phyloP scores from a whole-genome alignment of 257 asterid species.

The Catharanthus roseus region DNA sequence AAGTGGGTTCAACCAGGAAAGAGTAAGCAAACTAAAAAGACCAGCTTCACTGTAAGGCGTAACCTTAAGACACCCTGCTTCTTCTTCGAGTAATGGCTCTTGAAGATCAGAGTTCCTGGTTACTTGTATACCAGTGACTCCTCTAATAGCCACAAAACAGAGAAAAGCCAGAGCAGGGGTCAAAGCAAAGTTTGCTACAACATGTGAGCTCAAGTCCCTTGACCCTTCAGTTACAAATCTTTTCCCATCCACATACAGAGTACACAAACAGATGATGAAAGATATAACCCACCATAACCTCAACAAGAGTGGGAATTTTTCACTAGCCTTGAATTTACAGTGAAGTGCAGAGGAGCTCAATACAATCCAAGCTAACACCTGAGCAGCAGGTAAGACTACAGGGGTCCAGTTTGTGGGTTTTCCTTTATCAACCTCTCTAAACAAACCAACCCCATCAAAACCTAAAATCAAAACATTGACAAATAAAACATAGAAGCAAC shows the following conservation, averaged over 20 bases:
- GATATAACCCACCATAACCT: slow-evolving; percentile 88
- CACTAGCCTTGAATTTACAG: slow-evolving; percentile 42
- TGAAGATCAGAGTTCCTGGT: slow-evolving; percentile 58
- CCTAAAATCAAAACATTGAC: slow-evolving; percentile 60
- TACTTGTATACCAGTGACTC: slow-evolving; percentile 59
- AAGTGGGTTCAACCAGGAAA: slow-evolving; percentile 94
- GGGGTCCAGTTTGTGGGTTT: slow-evolving; percentile 43
- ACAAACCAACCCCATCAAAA: slow-evolving; percentile 46
- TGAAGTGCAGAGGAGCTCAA: slow-evolving; percentile 61
- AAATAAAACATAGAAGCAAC: slow-evolving; percentile 64
- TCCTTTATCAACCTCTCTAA: slow-evolving; percentile 38
- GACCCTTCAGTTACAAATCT: slow-evolving; percentile 52
- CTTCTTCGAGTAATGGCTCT: slow-evolving; percentile 57
- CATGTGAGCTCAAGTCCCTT: slow-evolving; percentile 56
- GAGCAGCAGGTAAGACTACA: slow-evolving; percentile 52
- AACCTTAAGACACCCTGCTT: slow-evolving; percentile 83
- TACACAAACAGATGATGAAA: slow-evolving; percentile 45
- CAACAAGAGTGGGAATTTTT: slow-evolving; percentile 48
- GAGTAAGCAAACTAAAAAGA: slow-evolving; percentile 69
- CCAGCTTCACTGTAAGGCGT: slow-evolving; percentile 91
- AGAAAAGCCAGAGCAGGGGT: slow-evolving; percentile 71
- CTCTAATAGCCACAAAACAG: slow-evolving; percentile 61
- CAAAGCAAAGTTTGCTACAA: slow-evolving; percentile 50
- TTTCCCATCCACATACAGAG: slow-evolving; percentile 57
- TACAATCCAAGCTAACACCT: slow-evolving; percentile 64